These are phyloP conservation scores for Phytopythium ostracodes DNA, from an alignment of 352 stramenopile genomes.

Conservation along the genomic window DNA sequence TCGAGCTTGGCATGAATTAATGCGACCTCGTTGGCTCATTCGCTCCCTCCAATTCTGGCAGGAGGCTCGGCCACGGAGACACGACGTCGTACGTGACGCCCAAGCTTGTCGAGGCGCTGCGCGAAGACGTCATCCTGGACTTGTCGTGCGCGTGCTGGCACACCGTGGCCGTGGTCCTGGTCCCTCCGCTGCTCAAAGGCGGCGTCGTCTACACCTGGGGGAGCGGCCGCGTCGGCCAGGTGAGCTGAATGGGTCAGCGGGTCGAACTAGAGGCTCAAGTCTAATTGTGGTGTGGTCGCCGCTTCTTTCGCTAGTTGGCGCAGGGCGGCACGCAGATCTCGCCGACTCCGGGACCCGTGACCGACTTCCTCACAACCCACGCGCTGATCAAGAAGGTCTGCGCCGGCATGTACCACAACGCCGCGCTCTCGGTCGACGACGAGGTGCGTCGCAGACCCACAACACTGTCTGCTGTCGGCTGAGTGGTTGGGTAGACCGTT, in stretches of 20 bases:
- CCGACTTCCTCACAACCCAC: constrained; percentile 75
- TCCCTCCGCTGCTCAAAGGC: constrained; percentile 81
- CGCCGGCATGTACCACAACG: constrained; percentile 90
- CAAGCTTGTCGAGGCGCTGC: constrained; percentile 66
- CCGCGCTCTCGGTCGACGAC: constrained; percentile 86
- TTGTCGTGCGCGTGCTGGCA: constrained; percentile 86
- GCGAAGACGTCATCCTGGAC: constrained; percentile 76
- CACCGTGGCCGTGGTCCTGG: constrained; percentile 82
- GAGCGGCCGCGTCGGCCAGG: constrained; percentile 90
- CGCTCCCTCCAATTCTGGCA: constrained; percentile 8
- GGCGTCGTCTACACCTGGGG: constrained; percentile 92
- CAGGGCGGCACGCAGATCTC: constrained; percentile 74
- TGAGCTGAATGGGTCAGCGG: too few relatives aligned
- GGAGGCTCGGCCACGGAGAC: constrained; percentile 71
- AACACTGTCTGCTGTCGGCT: not conserved
- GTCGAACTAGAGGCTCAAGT: too few relatives aligned
- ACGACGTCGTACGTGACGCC: constrained; percentile 65
- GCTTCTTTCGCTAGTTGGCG: constrained; percentile 33
- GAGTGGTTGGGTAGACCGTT: too few relatives aligned
- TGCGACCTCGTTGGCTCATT: not conserved
- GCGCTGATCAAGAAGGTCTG: constrained; percentile 83
- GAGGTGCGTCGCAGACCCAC: constrained; percentile 38
- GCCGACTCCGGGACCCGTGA: constrained; percentile 64
- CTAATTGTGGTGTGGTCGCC: too few relatives aligned
- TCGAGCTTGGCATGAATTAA: not conserved